phyloP scores from a whole-genome alignment of 345 rosid species.

The Bretschneidera sinensis region DNA sequence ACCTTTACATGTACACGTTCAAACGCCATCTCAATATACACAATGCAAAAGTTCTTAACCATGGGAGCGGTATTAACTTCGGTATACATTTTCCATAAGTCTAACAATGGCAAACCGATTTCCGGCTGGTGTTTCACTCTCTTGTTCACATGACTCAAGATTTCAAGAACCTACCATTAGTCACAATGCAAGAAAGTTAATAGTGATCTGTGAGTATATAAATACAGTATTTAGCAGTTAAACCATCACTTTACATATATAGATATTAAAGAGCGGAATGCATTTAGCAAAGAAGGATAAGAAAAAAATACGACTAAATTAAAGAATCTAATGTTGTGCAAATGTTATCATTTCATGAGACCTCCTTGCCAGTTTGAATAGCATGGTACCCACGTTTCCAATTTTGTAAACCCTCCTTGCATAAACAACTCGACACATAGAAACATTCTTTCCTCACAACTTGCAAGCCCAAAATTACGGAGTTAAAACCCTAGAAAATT shows the following conservation, averaged over 20 bases:
- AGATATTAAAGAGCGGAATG: neutral
- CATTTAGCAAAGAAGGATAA: neutral
- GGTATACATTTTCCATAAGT: constrained; percentile 65
- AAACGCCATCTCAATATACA: constrained; percentile 96
- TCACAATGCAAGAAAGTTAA: neutral
- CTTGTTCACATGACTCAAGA: constrained; percentile 91
- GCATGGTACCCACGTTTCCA: too few species aligned
- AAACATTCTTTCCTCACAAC: too few species aligned
- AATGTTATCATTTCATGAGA: too few species aligned
- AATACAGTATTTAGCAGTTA: neutral
- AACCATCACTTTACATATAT: neutral
- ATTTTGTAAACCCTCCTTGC: too few species aligned
- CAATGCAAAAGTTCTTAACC: constrained; percentile 82
- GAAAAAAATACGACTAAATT: too few species aligned
- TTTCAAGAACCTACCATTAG: constrained; percentile 83
- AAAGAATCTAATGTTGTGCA: too few species aligned
- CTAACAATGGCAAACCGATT: constrained; percentile 69
- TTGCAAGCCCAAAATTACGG: too few species aligned
- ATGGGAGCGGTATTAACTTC: constrained; percentile 55
- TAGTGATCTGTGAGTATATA: neutral
- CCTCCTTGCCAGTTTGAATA: too few species aligned
- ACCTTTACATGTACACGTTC: constrained; percentile 68
- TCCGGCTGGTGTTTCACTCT: constrained; percentile 83
- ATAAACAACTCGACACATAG: too few species aligned
- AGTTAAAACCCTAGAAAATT: neutral